Percentiles rank a stretch among this genome's conserved stretches.
phyloP scores from a whole-genome alignment of 2,329 filamentous ascomycete genomes.

The Aspergillus amoenus region DNA sequence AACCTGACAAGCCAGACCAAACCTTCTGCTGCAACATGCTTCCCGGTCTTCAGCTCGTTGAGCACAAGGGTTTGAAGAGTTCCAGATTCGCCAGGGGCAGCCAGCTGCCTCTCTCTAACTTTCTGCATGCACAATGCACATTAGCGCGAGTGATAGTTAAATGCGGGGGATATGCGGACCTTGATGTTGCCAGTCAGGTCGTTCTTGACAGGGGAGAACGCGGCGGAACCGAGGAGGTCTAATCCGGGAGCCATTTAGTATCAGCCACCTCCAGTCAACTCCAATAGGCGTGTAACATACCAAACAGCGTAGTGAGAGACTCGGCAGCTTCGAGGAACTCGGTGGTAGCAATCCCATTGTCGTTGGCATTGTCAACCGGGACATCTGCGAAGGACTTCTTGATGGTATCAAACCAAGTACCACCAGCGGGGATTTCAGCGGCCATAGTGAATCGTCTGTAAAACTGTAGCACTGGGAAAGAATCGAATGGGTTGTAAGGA shows the following conservation, averaged over 20 bases:
- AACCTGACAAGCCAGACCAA: slow-evolving; percentile 89
- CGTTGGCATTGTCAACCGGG: slow-evolving; percentile 68
- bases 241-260: slow-evolving; percentile 12
- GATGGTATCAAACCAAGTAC: slow-evolving; percentile 81
- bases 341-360: slow-evolving; percentile 74
- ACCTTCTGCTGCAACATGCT: slow-evolving; percentile 84
- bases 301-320: slow-evolving; percentile 82
- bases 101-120: slow-evolving; percentile 78
- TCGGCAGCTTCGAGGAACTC: slow-evolving; percentile 92
- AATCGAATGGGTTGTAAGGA: slow-evolving; percentile 6
- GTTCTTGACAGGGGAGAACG: slow-evolving; percentile 86
- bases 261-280: neutral
- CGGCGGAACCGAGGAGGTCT: slow-evolving; percentile 65
- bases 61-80: slow-evolving; percentile 81
- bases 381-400: slow-evolving; percentile 83
- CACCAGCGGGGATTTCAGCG: slow-evolving; percentile 19
- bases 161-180: slow-evolving; percentile 48
- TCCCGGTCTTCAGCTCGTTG: slow-evolving; percentile 87
- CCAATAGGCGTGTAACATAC: slow-evolving; percentile 46
- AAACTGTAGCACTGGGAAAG: slow-evolving; percentile 3
- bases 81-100: slow-evolving; percentile 73
- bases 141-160: slow-evolving; percentile 11
- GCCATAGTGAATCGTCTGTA: slow-evolving; percentile 28
- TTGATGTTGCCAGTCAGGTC: slow-evolving; percentile 92
- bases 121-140: slow-evolving; percentile 58